Evolutionary conservation across 2,329 filamentous ascomycete genomes (phyloP), one percentile per base, ranked within the genome.

Genomic region (Escovopsis sp.): DNA sequence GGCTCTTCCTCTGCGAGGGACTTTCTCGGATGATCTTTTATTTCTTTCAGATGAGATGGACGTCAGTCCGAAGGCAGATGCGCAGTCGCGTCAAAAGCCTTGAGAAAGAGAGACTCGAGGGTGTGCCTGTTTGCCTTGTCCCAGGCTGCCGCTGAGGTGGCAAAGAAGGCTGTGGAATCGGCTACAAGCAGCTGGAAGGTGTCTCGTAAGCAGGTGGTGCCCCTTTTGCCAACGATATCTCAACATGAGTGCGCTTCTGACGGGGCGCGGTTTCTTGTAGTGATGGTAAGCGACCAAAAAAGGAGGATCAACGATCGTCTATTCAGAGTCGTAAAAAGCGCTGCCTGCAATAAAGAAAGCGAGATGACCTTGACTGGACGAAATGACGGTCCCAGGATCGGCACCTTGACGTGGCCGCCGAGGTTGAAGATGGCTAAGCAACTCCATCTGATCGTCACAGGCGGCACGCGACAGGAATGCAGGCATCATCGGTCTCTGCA

Each of bases 91-190:
- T 52, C 47, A 52, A 40, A 43, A 17, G 15, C 8, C 13, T 13
- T 13, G 25, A 28, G 8, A 15, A 33, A 25, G 28, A 13, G 18
- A n/a, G n/a, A n/a, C n/a, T n/a, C n/a, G 27, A 36, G 31, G 36
- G 28, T 31, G 34, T 25, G 34, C 18, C 27, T 23, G 30, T 13
- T 33, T 23, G 26, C n/a, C n/a, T 12, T 11, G 13, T 18, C 30
- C 31, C 36, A 33, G 40, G 36, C 38, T 37, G 39, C 38, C 32
- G 35, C 33, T 28, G 36, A 35, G 35, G 21, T 25, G 21, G 21
- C 21, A 11, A 25, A 25, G 29, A 41, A 55, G 33, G 45, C 45
- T 54, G 51, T 55, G 46, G 52, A 55, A 55, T 39, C 41, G 46
- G 48, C 52, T 39, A 34, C 40, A 31, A 17, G 8, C 30, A 16